phyloP scores from a whole-genome alignment of 495 filamentous ascomycete species.

The Apiosordaria backusii region DNA sequence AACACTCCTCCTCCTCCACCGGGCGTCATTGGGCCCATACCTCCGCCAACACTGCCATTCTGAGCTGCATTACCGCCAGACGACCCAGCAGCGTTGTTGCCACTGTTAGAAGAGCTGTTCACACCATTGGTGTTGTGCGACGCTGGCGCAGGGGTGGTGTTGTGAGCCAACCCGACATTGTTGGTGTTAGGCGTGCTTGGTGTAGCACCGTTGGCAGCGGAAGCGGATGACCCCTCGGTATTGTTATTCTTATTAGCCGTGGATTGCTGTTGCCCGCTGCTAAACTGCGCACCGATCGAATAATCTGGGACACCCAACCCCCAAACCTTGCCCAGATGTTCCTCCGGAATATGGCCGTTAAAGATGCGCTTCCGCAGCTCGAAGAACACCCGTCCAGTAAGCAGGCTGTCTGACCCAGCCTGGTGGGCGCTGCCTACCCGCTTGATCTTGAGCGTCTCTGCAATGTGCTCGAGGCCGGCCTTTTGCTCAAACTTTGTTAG shows the following conservation, averaged over 20 bases:
- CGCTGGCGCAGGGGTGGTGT: constrained; percentile 56
- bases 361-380: constrained; percentile 81
- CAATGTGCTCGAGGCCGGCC: constrained; percentile 86
- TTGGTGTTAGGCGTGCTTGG: constrained; percentile 70
- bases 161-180: constrained; percentile 44
- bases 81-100: not conserved
- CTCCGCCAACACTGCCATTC: constrained; percentile 26
- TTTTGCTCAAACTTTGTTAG: constrained; percentile 78
- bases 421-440: constrained; percentile 82
- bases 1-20: constrained; percentile 65
- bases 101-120: not conserved
- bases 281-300: constrained; percentile 39
- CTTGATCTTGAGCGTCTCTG: constrained; percentile 85
- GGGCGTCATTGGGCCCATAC: constrained; percentile 64
- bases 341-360: constrained; percentile 70
- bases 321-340: constrained; percentile 83
- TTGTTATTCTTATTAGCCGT: constrained; percentile 10
- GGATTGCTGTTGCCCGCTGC: constrained; percentile 34
- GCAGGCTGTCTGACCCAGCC: constrained; percentile 83
- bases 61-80: constrained; percentile 17
- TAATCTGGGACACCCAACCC: constrained; percentile 63
- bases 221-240: constrained; percentile 25
- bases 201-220: constrained; percentile 45
- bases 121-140: constrained; percentile 46
- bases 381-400: constrained; percentile 93